A percentile compares a stretch with the other conserved stretches of the same genome.
These are phyloP conservation scores for Neurospora tetrasperma DNA, from an alignment of 495 filamentous ascomycete species.

Conservation along the genomic window DNA sequence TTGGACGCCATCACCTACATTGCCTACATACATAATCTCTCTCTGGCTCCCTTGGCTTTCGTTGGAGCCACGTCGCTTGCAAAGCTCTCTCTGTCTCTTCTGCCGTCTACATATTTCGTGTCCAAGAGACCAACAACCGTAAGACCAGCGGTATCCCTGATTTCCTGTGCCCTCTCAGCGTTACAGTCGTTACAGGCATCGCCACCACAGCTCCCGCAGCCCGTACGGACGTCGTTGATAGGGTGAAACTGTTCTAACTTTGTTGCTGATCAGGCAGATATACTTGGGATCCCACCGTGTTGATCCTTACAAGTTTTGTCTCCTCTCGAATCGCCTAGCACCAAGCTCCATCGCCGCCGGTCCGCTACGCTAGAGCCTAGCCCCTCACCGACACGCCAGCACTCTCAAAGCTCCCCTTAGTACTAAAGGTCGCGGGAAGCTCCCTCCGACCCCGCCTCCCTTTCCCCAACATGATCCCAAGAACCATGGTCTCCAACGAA, in stretches of 20 bases:
- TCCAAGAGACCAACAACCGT: background rate
- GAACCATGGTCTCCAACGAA: slow-evolving; percentile 47
- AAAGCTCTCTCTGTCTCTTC: background rate
- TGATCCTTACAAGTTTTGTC: background rate
- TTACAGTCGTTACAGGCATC: background rate
- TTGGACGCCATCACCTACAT: background rate
- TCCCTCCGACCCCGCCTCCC: background rate
- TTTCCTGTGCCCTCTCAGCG: background rate
- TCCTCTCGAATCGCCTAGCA: slow-evolving; percentile 7
- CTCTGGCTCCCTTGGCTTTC: background rate
- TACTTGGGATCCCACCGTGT: background rate
- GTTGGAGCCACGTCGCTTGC: background rate
- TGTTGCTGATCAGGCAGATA: background rate
- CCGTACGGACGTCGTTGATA: background rate
- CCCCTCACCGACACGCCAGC: background rate
- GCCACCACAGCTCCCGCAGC: background rate
- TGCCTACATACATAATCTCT: background rate
- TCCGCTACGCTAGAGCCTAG: background rate
- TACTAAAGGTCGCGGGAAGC: background rate
- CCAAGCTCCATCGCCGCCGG: background rate
- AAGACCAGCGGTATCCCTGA: background rate
- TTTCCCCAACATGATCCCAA: slow-evolving; percentile 34
- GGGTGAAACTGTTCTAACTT: background rate
- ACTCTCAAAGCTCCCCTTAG: background rate
- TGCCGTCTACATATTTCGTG: background rate